phyloP scores from a whole-genome alignment of 108 stramenopile genomes.

The Conticribra guillardii region DNA sequence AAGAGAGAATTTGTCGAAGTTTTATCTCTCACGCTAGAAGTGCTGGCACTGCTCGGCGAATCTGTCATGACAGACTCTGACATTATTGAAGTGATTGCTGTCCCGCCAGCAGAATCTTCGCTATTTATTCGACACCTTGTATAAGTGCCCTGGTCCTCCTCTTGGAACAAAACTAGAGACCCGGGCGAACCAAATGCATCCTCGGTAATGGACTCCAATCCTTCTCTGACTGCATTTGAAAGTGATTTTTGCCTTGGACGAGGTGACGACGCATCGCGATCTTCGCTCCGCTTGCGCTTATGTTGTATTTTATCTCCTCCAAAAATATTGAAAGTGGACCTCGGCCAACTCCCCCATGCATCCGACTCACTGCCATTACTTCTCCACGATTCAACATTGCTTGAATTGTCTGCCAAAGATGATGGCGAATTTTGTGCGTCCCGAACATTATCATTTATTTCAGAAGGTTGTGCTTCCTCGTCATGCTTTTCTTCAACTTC shows the following conservation, averaged over 20 bases:
- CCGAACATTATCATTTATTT: too few relatives aligned
- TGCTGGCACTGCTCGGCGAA: neutral
- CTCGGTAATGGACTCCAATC: constrained; percentile 26
- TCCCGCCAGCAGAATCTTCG: constrained; percentile 22
- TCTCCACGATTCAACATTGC: neutral
- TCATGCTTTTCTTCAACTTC: constrained; percentile 5
- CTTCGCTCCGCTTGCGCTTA: neutral
- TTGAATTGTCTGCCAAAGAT: too few relatives aligned
- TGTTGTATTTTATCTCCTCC: constrained; percentile 1
- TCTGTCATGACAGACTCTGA: constrained; percentile 12
- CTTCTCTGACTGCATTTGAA: constrained; percentile 5
- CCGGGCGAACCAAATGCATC: constrained; percentile 22
- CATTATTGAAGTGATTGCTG: constrained; percentile 2
- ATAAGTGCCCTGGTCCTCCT: constrained; percentile 24
- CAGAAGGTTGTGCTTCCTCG: constrained; percentile 1
- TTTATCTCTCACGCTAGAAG: neutral
- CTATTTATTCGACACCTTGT: constrained; percentile 27
- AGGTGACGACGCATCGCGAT: neutral
- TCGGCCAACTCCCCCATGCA: neutral
- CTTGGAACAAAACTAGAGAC: constrained; percentile 15
- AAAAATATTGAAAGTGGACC: constrained; percentile 13
- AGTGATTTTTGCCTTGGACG: constrained; percentile 16
- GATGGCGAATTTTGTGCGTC: too few relatives aligned
- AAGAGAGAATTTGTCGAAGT: neutral
- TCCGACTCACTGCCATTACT: neutral